These are phyloP conservation scores for Hyaloscypha variabilis DNA, from an alignment of 495 filamentous ascomycete genomes.

Conservation along the genomic window DNA sequence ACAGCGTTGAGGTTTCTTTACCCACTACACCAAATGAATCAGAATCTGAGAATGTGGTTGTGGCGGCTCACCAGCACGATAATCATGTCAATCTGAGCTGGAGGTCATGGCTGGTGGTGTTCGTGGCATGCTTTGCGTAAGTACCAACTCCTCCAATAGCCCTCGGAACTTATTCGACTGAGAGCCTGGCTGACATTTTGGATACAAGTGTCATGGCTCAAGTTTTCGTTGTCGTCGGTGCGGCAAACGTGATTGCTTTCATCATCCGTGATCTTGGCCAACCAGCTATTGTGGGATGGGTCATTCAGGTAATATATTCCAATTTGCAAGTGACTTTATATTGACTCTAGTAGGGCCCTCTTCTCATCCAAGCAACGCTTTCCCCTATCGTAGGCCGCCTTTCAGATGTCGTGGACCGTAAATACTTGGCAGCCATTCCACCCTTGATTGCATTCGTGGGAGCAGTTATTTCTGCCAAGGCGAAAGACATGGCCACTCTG, in stretches of 20 bases:
- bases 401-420: constrained; percentile 57
- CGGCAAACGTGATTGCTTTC: constrained; percentile 56
- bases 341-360: constrained; percentile 39
- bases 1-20: background rate
- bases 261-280: constrained; percentile 55
- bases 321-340: background rate
- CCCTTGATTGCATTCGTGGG: constrained; percentile 55
- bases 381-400: constrained; percentile 57
- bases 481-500: constrained; percentile 52
- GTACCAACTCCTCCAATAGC: background rate
- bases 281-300: constrained; percentile 50
- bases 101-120: constrained; percentile 30
- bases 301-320: constrained; percentile 46
- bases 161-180: background rate
- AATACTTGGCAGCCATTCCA: constrained; percentile 49
- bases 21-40: background rate
- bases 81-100: constrained; percentile 25
- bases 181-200: background rate
- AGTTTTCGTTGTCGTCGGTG: constrained; percentile 56
- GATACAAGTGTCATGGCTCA: constrained; percentile 41
- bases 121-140: constrained; percentile 29
- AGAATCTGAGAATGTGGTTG: background rate
- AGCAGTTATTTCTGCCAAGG: constrained; percentile 54
- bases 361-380: constrained; percentile 55
- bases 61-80: background rate